These are phyloP conservation scores for Candida montana DNA, from an alignment of 805 yeast species.

Conservation along the genomic window DNA sequence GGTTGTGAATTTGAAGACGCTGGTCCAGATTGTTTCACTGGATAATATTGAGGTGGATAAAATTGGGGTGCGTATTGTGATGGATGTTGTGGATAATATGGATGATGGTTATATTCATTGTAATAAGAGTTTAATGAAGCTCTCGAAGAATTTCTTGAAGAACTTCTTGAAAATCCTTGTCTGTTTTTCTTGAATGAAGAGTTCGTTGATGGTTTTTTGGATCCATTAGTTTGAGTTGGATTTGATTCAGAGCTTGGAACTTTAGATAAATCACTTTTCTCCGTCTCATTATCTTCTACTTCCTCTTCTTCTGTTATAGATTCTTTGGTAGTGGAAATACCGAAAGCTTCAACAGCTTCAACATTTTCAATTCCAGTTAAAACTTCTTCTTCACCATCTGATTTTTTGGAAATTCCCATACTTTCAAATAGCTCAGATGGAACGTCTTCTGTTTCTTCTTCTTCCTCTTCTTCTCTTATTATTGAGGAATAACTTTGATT, in stretches of 20 bases:
- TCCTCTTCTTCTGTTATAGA: neutral
- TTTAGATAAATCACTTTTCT: too few species aligned
- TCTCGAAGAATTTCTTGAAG: constrained; percentile 15
- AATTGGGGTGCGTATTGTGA: constrained; percentile 2
- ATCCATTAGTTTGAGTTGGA: too few species aligned
- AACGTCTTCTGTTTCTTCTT: constrained; percentile 15
- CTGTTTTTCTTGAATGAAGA: neutral
- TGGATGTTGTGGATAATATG: neutral
- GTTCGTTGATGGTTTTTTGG: neutral
- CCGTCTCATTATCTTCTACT: neutral
- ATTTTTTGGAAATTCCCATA: constrained; percentile 20
- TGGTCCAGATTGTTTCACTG: neutral
- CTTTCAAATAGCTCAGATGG: constrained; percentile 21
- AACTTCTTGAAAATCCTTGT: neutral
- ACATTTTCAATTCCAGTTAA: neutral
- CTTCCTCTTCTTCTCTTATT: constrained; percentile 7
- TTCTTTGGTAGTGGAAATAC: constrained; percentile 11
- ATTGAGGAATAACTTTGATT: neutral
- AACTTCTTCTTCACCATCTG: constrained; percentile 5
- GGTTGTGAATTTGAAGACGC: constrained; percentile 9
- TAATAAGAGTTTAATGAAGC: constrained; percentile 17
- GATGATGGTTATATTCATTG: constrained; percentile 1
- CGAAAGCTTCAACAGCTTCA: constrained; percentile 14
- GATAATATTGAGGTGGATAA: constrained; percentile 6
- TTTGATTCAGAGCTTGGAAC: too few species aligned